These are phyloP conservation scores for Calocybe gambosa DNA, from an alignment of 1,284 basidiomycete genomes.

Conservation along the genomic window DNA sequence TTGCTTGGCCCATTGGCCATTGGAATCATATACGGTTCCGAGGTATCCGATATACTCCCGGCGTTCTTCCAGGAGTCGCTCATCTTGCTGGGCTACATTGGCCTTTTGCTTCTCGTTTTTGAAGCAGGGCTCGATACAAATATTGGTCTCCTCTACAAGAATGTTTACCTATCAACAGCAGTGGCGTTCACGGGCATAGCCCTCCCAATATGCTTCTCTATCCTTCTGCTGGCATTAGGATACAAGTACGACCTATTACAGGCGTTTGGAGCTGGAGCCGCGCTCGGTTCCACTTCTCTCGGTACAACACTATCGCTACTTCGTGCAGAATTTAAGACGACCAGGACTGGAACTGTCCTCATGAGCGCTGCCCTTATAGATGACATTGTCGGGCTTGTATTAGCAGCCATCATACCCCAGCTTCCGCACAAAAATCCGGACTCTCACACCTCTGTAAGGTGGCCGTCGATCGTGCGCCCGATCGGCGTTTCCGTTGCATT, in stretches of 20 bases:
- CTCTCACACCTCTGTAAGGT: conserved; percentile 17
- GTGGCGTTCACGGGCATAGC: conserved; percentile 31
- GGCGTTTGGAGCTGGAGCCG: conserved; percentile 33
- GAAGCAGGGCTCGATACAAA: conserved; percentile 32
- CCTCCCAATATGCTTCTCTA: conserved; percentile 30
- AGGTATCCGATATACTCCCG: conserved; percentile 27
- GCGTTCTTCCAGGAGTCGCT: conserved; percentile 22
- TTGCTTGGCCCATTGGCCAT: conserved; percentile 29
- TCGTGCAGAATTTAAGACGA: conserved; percentile 26
- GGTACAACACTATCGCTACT: conserved; percentile 34
- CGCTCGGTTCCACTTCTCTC: conserved; percentile 34
- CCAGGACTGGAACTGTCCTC: conserved; percentile 28
- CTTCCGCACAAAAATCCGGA: conserved; percentile 18
- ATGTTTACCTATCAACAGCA: conserved; percentile 25
- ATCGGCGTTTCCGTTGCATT: conserved; percentile 34
- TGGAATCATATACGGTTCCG: conserved; percentile 29
- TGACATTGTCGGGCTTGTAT: conserved; percentile 32
- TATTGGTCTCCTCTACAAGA: conserved; percentile 25
- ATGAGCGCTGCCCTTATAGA: conserved; percentile 34
- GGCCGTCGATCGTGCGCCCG: conserved; percentile 29
- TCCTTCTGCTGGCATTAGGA: conserved; percentile 28
- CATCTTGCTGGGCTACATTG: conserved; percentile 30
- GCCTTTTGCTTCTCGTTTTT: conserved; percentile 31
- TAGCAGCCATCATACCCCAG: conserved; percentile 31
- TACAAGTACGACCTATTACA: conserved; percentile 27